phyloP scores from a whole-genome alignment of 2,329 filamentous ascomycete genomes.

The Hymenoscyphus linearis region DNA sequence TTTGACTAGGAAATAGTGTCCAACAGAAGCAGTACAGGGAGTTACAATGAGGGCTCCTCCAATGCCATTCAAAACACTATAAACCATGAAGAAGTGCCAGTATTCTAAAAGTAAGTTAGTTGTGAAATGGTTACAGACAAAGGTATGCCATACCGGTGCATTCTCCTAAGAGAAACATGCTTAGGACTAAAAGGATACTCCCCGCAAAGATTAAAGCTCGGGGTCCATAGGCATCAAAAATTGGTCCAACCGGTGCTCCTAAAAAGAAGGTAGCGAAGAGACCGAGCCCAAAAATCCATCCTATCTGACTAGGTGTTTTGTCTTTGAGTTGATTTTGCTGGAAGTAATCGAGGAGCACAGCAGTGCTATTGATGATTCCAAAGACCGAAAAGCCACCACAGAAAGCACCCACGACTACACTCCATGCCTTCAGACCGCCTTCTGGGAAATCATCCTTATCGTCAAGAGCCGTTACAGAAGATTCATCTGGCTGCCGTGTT shows the following conservation, averaged over 20 bases:
- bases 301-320: constrained; percentile 52
- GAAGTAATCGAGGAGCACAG: constrained; percentile 59
- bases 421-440: constrained; percentile 58
- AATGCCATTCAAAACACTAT: constrained; percentile 57
- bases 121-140: not conserved
- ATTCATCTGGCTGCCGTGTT: constrained; percentile 12
- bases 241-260: constrained; percentile 62
- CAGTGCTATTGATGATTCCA: constrained; percentile 58
- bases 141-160: constrained; percentile 43
- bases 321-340: constrained; percentile 53
- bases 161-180: constrained; percentile 48
- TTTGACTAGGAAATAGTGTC: constrained; percentile 58
- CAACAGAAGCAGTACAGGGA: constrained; percentile 56
- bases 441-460: constrained; percentile 51
- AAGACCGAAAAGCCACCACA: constrained; percentile 55
- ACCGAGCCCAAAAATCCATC: constrained; percentile 56
- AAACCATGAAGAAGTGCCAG: constrained; percentile 65
- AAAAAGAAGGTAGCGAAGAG: constrained; percentile 65
- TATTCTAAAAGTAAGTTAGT: constrained; percentile 39
- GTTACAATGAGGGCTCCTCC: constrained; percentile 62
- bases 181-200: constrained; percentile 25
- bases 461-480: constrained; percentile 14
- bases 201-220: constrained; percentile 33
- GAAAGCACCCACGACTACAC: constrained; percentile 62
- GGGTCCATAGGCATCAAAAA: constrained; percentile 64